These are phyloP conservation scores for Brassica napus DNA, from an alignment of 345 rosid species.

Conservation along the genomic window DNA sequence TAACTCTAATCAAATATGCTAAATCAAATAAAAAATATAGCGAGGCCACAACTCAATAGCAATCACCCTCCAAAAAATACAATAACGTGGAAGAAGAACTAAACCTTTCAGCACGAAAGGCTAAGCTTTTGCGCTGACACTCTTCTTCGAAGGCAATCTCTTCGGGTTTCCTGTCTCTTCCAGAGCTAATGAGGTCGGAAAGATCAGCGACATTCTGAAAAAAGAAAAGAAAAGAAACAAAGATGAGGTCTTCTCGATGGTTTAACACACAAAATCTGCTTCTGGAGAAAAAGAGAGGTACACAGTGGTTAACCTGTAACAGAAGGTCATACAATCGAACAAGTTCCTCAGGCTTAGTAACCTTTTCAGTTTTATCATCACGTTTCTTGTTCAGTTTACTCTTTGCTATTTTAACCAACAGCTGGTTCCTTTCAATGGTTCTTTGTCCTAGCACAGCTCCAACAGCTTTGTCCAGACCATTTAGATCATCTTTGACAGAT, in stretches of 20 bases:
- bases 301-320: conserved; percentile 60
- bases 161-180: conserved; percentile 92
- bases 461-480: conserved; percentile 98
- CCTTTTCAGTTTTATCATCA: conserved; percentile 87
- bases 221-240: conserved; percentile 20
- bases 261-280: neutral
- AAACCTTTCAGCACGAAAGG: conserved; percentile 92
- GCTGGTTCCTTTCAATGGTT: conserved; percentile 90
- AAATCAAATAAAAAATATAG: neutral
- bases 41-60: conserved; percentile 2
- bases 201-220: conserved; percentile 94
- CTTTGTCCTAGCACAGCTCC: conserved; percentile 85
- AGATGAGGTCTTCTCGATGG: conserved; percentile 18
- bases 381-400: conserved; percentile 78
- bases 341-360: conserved; percentile 94
- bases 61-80: neutral
- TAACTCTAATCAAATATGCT: conserved; percentile 14
- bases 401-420: conserved; percentile 85
- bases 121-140: conserved; percentile 63
- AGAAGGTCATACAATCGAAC: conserved; percentile 94
- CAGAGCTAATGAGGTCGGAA: conserved; percentile 95
- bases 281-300: conserved; percentile 6
- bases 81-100: conserved; percentile 30
- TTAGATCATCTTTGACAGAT: conserved; percentile 83
- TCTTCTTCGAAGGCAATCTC: conserved; percentile 86